These are phyloP conservation scores for Phytophthora palmivora DNA, from an alignment of 352 stramenopile species.

Conservation along the genomic window DNA sequence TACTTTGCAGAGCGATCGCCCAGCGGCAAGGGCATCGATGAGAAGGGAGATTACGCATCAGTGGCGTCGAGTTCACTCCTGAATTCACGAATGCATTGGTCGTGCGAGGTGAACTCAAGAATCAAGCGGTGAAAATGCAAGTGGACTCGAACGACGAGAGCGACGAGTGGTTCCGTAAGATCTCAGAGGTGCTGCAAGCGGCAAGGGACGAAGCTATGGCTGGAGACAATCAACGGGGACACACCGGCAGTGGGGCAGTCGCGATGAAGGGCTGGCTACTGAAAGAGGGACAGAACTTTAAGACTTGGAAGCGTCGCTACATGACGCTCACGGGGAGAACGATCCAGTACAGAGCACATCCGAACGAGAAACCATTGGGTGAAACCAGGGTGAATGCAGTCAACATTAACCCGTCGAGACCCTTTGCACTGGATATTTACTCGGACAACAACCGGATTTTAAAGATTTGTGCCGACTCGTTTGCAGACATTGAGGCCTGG, in stretches of 20 bases:
- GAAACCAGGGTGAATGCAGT: conserved; percentile 74
- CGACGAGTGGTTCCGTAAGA: conserved; percentile 65
- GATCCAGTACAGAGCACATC: conserved; percentile 74
- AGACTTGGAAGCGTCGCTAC: conserved; percentile 88
- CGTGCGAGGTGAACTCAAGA: conserved; percentile 72
- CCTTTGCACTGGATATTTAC: conserved; percentile 83
- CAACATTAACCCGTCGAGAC: conserved; percentile 67
- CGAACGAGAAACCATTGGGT: conserved; percentile 62
- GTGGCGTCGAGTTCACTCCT: conserved; percentile 68
- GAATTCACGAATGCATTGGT: conserved; percentile 72
- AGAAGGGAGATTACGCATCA: conserved; percentile 74
- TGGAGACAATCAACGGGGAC: conserved; percentile 10
- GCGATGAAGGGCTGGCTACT: conserved; percentile 78
- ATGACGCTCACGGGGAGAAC: conserved; percentile 68
- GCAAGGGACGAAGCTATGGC: conserved; percentile 11
- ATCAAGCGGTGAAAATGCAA: conserved; percentile 75
- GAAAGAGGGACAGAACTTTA: conserved; percentile 90
- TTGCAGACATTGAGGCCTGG: conserved; percentile 81
- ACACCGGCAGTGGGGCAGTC: conserved; percentile 14
- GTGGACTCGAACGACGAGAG: conserved; percentile 70
- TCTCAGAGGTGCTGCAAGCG: conserved; percentile 50
- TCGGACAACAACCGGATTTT: conserved; percentile 87
- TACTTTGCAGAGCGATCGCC: conserved; percentile 79
- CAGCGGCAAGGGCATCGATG: conserved; percentile 75
- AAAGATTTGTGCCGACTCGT: conserved; percentile 65